phyloP scores from a whole-genome alignment of 2,329 filamentous ascomycete species.

The Aspergillus bombycis region DNA sequence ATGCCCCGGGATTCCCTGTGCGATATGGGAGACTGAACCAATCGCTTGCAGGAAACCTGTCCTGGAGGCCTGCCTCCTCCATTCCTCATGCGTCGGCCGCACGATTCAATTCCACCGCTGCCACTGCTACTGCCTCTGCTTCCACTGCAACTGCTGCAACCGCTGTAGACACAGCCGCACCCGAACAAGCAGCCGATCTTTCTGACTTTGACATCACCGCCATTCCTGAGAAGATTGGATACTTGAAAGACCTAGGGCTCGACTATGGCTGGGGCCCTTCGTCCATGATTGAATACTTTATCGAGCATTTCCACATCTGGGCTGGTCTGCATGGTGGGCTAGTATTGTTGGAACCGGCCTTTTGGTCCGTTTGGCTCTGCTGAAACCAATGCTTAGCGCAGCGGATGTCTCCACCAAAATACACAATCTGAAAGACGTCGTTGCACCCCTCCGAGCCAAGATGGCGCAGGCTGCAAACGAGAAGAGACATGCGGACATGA shows the following conservation, averaged over 20 bases:
- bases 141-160: conserved; percentile 20
- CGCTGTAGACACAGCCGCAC: conserved; percentile 8
- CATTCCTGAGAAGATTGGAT: conserved; percentile 78
- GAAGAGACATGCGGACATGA: conserved; percentile 53
- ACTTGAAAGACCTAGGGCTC: conserved; percentile 77
- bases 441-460: conserved; percentile 59
- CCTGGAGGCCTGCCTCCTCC: conserved; percentile 28
- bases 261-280: conserved; percentile 87
- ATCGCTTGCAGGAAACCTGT: conserved; percentile 23
- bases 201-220: conserved; percentile 47
- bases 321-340: conserved; percentile 77
- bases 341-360: conserved; percentile 70
- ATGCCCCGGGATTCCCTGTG: conserved; percentile 24
- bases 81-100: conserved; percentile 29
- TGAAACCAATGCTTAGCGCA: conserved; percentile 66
- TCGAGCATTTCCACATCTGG: conserved; percentile 83
- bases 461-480: conserved; percentile 50
- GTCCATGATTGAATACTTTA: conserved; percentile 68
- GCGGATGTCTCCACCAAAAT: conserved; percentile 66
- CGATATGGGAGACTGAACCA: conserved; percentile 25
- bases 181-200: conserved; percentile 29
- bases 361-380: conserved; percentile 64
- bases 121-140: conserved; percentile 24
- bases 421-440: conserved; percentile 61
- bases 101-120: conserved; percentile 45